Base-by-base conservation (phyloP, 768 basidiomycete genomes). In the Chalciporus chontae region DNA sequence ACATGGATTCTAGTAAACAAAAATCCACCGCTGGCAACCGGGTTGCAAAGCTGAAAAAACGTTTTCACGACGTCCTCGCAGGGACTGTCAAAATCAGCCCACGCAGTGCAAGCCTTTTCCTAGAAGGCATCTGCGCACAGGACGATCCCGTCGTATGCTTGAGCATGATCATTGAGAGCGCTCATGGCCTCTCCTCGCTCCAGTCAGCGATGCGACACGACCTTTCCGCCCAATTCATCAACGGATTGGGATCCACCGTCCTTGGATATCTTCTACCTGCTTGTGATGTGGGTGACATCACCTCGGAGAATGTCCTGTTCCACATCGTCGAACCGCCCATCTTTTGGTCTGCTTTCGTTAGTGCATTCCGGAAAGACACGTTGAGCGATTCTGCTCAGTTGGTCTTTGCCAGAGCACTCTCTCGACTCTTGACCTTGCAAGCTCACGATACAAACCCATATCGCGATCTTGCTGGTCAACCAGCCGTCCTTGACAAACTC, bases 311-410 rank as follows among this genome's bases (percentile, higher is more conserved):
- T n/a, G 43, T 82, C 11, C 32, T 83, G 32, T 40, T 62, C 41
- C 57, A 64, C 9, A 67, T 82, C 18, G 73, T 75, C 3, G 71
- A 81, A 1, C 80, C 80, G 3, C 72, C 78, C 0, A 68, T 78
- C 23, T 81, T 81, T 53, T 83, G 77, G 78, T 47, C 39, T 18
- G 53, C 56, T 1, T 72, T 75, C 39, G 50, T 60, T 3, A 36
- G 58, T 10, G 62, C 69, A 4, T 77, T 75, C 44, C 57, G 66
- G 27, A 53, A 55, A 10, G 62, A 58, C 9, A 47, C 56, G 5
- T 62, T 79, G 42, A 45, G 55, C 18, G 69, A 71, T 17, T 45
- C 58, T 1, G 72, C 68, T 2, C 72, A 77, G 48, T 40, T 57
- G 36, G 62, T 66, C 39, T 79, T 81, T 49, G 75, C 71, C 3